These are phyloP conservation scores for Cryphonectria parasitica DNA, from an alignment of 2,329 filamentous ascomycete species.

Conservation along the genomic window DNA sequence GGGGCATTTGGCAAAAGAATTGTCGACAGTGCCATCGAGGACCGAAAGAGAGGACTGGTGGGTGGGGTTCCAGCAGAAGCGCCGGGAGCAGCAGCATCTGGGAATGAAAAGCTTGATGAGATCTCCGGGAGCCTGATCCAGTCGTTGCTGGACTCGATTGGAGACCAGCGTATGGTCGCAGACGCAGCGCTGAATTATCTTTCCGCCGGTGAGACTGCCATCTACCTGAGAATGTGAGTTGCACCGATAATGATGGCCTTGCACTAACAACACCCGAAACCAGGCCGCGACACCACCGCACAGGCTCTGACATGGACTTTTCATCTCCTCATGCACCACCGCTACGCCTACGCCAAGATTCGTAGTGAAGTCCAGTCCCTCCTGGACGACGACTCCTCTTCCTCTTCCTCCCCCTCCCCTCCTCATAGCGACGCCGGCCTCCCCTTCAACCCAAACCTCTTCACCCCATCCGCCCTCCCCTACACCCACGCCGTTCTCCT, in stretches of 20 bases:
- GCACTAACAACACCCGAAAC: neutral
- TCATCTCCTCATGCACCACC: conserved; percentile 61
- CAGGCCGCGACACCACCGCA: conserved; percentile 63
- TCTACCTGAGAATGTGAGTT: neutral
- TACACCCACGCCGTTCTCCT: conserved; percentile 66
- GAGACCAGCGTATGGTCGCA: conserved; percentile 59
- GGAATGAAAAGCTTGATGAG: conserved; percentile 39
- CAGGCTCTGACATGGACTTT: conserved; percentile 68
- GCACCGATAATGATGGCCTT: neutral
- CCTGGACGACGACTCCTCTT: conserved; percentile 29
- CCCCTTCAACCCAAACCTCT: conserved; percentile 38
- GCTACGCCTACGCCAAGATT: conserved; percentile 44
- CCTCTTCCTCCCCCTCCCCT: neutral
- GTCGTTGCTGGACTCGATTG: conserved; percentile 61
- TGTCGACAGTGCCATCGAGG: conserved; percentile 56
- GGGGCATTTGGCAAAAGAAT: conserved; percentile 61
- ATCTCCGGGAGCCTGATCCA: conserved; percentile 63
- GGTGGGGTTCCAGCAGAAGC: neutral
- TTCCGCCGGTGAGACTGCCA: conserved; percentile 51
- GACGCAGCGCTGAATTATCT: conserved; percentile 70
- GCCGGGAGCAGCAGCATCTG: conserved; percentile 25
- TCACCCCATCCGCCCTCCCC: conserved; percentile 51
- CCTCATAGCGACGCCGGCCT: neutral
- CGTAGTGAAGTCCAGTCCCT: conserved; percentile 46
- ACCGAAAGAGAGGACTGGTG: conserved; percentile 36